phyloP scores from a whole-genome alignment of 148 eudicot species.

The Cornus florida region DNA sequence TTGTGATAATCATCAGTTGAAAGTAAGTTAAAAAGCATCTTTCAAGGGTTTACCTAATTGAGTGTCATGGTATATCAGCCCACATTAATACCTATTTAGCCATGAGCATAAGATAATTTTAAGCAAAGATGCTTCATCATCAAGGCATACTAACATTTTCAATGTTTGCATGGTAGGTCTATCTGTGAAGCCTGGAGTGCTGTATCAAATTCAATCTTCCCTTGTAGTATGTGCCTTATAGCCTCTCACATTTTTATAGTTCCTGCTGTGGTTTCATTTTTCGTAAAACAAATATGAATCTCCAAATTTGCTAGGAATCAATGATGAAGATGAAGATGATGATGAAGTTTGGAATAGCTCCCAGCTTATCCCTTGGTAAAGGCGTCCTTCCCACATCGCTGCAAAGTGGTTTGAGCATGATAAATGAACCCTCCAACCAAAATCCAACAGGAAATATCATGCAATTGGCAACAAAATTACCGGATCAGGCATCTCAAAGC shows the following conservation, averaged over 20 bases:
- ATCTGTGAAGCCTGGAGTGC: conserved; percentile 86
- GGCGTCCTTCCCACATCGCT: conserved; percentile 60
- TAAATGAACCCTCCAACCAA: conserved; percentile 34
- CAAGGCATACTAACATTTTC: neutral
- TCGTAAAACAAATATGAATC: conserved; percentile 3
- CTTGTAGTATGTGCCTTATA: conserved; percentile 47
- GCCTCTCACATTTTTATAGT: neutral
- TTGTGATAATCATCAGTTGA: too few relatives aligned
- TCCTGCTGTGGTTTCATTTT: neutral
- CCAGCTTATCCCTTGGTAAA: conserved; percentile 54
- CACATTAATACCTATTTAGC: too few relatives aligned
- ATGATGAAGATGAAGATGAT: conserved; percentile 58
- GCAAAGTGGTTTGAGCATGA: conserved; percentile 44
- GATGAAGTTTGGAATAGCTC: conserved; percentile 63
- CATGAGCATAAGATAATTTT: neutral
- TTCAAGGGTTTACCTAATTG: too few relatives aligned
- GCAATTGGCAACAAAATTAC: conserved; percentile 36
- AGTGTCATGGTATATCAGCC: too few relatives aligned
- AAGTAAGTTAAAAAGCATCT: too few relatives aligned
- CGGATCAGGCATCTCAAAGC: conserved; percentile 28
- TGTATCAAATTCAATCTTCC: conserved; percentile 65
- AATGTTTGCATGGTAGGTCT: conserved; percentile 54
- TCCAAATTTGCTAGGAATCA: conserved; percentile 48
- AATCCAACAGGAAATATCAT: conserved; percentile 46
- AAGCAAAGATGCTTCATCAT: neutral